Conservation (phyloP, 257 asterid species). For the Penstemon barbatus region DNA sequence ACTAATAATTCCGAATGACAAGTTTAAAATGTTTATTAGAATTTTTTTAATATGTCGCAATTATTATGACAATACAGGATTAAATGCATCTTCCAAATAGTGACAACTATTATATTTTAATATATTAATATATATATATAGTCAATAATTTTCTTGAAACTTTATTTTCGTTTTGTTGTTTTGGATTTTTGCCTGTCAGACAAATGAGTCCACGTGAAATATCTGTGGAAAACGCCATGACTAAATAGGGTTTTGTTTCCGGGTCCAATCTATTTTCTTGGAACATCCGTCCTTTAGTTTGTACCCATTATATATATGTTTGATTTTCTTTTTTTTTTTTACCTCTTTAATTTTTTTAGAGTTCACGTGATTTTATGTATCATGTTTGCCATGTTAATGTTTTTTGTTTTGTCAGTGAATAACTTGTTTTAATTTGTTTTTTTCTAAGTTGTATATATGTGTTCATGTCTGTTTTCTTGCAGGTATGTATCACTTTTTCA, state of each 20-base stretch:
- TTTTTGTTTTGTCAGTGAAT: not conserved
- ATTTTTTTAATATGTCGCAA: too few relatives aligned
- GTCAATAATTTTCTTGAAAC: too few relatives aligned
- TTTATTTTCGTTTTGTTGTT: constrained; percentile 40
- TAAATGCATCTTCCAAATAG: too few relatives aligned
- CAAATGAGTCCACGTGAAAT: constrained; percentile 67
- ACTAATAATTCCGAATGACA: too few relatives aligned
- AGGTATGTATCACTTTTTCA: constrained; percentile 27
- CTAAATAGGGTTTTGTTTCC: constrained; percentile 28
- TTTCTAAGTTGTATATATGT: constrained; percentile 48
- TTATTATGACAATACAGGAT: too few relatives aligned
- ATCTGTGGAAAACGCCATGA: constrained; percentile 47
- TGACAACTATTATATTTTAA: too few relatives aligned
- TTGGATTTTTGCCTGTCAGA: constrained; percentile 54
- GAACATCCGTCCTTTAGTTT: constrained; percentile 34
- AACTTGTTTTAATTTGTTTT: constrained; percentile 41
- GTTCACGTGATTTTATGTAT: constrained; percentile 53
- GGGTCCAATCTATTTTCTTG: constrained; percentile 29
- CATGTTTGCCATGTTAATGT: constrained; percentile 18
- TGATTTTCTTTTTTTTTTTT: constrained; percentile 3
- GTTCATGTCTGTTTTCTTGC: constrained; percentile 35
- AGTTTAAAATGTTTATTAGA: too few relatives aligned
- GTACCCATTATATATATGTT: not conserved
- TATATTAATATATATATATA: too few relatives aligned
- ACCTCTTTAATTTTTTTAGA: constrained; percentile 24